Evolutionary conservation across 2,329 filamentous ascomycete genomes (phyloP).

Genomic region (Colletotrichum agaves): DNA sequence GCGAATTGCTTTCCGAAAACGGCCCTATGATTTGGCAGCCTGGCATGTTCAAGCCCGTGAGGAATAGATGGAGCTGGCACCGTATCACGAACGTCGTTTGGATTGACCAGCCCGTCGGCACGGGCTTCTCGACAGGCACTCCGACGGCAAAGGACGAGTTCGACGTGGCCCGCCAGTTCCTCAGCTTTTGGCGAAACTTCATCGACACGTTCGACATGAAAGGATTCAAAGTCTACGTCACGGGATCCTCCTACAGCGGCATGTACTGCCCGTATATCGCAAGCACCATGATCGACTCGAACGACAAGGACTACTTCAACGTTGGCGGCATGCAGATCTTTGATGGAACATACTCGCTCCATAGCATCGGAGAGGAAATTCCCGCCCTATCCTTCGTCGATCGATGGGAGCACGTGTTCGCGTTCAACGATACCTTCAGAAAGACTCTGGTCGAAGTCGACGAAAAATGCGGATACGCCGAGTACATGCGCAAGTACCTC

Average conservation of each 20-base stretch:
- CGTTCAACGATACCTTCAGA: conserved; percentile 70
- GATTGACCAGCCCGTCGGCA: conserved; percentile 75
- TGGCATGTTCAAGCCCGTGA: conserved; percentile 72
- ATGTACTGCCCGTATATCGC: conserved; percentile 78
- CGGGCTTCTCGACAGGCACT: conserved; percentile 75
- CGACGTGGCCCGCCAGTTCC: conserved; percentile 77
- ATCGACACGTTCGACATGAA: conserved; percentile 76
- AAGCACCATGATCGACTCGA: conserved; percentile 74
- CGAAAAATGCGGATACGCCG: conserved; percentile 70
- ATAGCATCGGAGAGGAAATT: conserved; percentile 55
- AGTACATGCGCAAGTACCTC: conserved; percentile 69
- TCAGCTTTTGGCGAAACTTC: conserved; percentile 84
- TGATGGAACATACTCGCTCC: conserved; percentile 71
- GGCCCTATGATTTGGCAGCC: conserved; percentile 78
- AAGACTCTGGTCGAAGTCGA: conserved; percentile 62
- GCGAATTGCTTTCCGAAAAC: conserved; percentile 80
- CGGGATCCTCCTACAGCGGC: conserved; percentile 79
- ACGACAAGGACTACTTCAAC: conserved; percentile 75
- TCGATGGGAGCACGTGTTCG: conserved; percentile 68
- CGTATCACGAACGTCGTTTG: conserved; percentile 82
- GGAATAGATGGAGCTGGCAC: conserved; percentile 79
- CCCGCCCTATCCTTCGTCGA: conserved; percentile 70
- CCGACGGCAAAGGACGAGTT: conserved; percentile 73
- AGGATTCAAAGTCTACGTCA: conserved; percentile 76
- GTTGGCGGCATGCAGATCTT: conserved; percentile 77